Percentiles rank a stretch among this genome's conserved stretches.
These are phyloP conservation scores for Ilyonectria mors-panacis DNA, from an alignment of 2,329 filamentous ascomycete species.

Conservation along the genomic window DNA sequence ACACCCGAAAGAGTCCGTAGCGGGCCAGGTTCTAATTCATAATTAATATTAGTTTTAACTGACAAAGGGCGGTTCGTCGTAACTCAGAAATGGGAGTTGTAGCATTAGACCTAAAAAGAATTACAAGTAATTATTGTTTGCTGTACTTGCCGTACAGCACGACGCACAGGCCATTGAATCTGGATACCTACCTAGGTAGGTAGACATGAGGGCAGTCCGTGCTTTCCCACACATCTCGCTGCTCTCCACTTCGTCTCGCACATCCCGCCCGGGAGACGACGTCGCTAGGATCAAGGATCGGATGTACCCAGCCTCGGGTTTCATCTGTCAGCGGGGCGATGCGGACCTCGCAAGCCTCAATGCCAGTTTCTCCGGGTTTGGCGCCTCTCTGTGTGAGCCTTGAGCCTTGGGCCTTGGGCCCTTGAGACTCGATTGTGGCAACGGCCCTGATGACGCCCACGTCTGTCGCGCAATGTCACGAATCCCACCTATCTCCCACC, in stretches of 20 bases:
- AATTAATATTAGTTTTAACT: no score
- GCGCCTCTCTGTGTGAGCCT: constrained; percentile 21
- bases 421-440: constrained; percentile 21
- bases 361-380: constrained; percentile 30
- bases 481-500: constrained; percentile 16
- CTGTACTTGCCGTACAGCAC: no score
- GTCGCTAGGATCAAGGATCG: constrained; percentile 42
- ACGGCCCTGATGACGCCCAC: constrained; percentile 11
- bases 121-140: no score
- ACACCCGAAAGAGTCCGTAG: no score
- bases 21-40: no score
- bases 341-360: constrained; percentile 28
- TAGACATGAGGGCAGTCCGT: background rate
- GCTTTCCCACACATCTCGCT: constrained; percentile 1
- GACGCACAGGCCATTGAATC: no score
- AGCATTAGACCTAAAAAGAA: no score
- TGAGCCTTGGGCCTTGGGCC: background rate
- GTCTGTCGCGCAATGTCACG: constrained; percentile 8
- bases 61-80: no score
- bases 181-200: background rate
- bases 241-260: background rate
- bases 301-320: constrained; percentile 39
- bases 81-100: no score
- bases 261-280: constrained; percentile 9
- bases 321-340: constrained; percentile 43